phyloP scores from a whole-genome alignment of 495 filamentous ascomycete species.

The Hyaloscypha hepaticicola region DNA sequence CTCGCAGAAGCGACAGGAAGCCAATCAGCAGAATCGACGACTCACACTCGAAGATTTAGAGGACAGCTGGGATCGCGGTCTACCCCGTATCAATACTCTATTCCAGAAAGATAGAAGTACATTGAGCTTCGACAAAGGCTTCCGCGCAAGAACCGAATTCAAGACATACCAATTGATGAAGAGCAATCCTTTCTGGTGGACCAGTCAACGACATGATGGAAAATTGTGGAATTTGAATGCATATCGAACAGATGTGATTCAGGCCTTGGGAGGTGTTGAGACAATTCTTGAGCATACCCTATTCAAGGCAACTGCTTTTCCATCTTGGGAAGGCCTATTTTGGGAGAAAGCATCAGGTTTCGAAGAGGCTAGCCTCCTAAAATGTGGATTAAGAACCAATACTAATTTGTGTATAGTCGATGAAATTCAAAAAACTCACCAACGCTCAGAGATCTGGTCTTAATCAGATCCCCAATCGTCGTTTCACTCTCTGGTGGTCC shows the following conservation, averaged over 20 bases:
- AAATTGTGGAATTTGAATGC: constrained; percentile 99
- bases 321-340: constrained; percentile 98
- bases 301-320: constrained; percentile 98
- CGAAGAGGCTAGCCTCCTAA: too few relatives aligned
- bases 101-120: constrained; percentile 99
- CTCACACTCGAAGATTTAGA: constrained; percentile 96
- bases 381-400: too few relatives aligned
- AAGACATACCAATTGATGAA: constrained; percentile 99
- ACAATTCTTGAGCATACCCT: constrained; percentile 97
- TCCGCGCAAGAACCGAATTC: constrained; percentile 94
- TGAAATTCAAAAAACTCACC: constrained; percentile 99
- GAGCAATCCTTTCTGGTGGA: constrained; percentile 99
- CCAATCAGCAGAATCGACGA: constrained; percentile 94
- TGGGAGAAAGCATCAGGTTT: constrained; percentile 77
- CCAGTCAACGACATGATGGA: constrained; percentile 94
- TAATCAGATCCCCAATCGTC: constrained; percentile 99
- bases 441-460: constrained; percentile 98
- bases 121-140: constrained; percentile 97
- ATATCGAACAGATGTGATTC: constrained; percentile 97
- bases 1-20: constrained; percentile 95
- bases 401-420: too few relatives aligned
- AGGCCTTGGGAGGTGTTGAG: constrained; percentile 98
- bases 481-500: constrained; percentile 96
- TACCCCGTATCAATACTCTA: constrained; percentile 97
- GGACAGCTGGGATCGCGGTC: constrained; percentile 97